Percentiles rank a stretch among this genome's conserved stretches.
Evolutionary conservation across 2,329 filamentous ascomycete genomes (phyloP).

Genomic region (Chaetomium sp.): DNA sequence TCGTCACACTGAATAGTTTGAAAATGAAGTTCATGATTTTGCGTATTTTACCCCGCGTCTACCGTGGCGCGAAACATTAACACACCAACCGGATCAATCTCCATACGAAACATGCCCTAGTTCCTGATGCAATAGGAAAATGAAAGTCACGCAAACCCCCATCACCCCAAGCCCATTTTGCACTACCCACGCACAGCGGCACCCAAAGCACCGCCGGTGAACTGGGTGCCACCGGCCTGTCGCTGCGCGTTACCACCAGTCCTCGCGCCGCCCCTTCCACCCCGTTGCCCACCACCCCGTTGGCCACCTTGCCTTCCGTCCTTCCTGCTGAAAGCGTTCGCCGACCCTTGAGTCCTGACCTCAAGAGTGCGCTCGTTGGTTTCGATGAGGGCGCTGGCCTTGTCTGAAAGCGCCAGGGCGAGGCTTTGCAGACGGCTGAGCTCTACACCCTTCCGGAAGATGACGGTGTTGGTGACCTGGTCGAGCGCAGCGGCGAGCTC

Average conservation of each 20-base stretch:
- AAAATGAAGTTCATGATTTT: conserved; percentile 17
- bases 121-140: conserved; percentile 24
- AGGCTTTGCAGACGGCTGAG: conserved; percentile 92
- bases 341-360: conserved; percentile 91
- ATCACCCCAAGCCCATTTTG: neutral
- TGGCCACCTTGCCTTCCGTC: conserved; percentile 69
- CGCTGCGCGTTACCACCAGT: conserved; percentile 53
- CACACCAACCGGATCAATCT: conserved; percentile 19
- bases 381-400: conserved; percentile 93
- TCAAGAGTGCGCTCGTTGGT: conserved; percentile 95
- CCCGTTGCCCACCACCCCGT: conserved; percentile 53
- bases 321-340: conserved; percentile 92
- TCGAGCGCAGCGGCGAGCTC: conserved; percentile 93
- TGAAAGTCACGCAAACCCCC: conserved; percentile 15
- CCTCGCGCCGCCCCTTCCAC: conserved; percentile 55
- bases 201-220: conserved; percentile 74
- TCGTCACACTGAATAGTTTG: neutral
- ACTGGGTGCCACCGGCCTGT: conserved; percentile 68
- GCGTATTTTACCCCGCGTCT: conserved; percentile 14
- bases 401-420: conserved; percentile 89
- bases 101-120: conserved; percentile 23
- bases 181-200: conserved; percentile 55
- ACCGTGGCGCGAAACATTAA: conserved; percentile 18
- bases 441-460: conserved; percentile 99
- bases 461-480: conserved; percentile 93